These are phyloP conservation scores for Funneliformis mosseae DNA, from an alignment of 192 early-diverging fungal species.

Conservation along the genomic window DNA sequence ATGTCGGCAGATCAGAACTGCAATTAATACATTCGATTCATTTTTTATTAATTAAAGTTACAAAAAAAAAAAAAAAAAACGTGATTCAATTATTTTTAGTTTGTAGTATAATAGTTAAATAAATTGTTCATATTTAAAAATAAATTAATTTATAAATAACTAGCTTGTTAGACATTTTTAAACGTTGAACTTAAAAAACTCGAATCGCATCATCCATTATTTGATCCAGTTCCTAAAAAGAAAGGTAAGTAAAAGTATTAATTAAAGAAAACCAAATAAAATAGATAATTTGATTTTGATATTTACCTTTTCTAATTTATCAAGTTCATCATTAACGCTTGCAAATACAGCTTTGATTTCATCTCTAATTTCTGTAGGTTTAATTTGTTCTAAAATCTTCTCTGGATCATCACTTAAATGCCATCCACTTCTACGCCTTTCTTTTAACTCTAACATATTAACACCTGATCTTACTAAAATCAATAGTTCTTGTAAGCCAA, in stretches of 20 bases:
- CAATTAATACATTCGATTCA: no score
- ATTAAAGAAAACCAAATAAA: conserved; percentile 5
- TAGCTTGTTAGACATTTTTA: not conserved
- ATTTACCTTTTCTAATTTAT: conserved; percentile 39
- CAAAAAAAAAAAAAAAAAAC: no score
- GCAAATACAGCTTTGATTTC: conserved; percentile 36
- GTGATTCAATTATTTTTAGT: no score
- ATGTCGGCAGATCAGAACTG: no score
- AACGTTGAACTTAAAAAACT: conserved; percentile 27
- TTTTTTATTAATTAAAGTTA: no score
- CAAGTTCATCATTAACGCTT: conserved; percentile 25
- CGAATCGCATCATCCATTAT: conserved; percentile 42
- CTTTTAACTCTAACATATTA: conserved; percentile 34
- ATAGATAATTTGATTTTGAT: no score
- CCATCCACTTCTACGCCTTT: conserved; percentile 29
- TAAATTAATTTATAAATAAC: not conserved
- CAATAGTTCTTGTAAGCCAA: conserved; percentile 52
- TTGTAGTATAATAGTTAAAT: no score
- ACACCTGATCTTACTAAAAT: conserved; percentile 39
- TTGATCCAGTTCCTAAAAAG: conserved; percentile 41
- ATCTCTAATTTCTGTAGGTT: conserved; percentile 27
- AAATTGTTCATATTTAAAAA: no score
- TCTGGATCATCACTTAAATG: conserved; percentile 22
- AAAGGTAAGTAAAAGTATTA: not conserved
- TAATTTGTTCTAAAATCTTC: conserved; percentile 31